Conservation (phyloP, 129 eudicot species). For the Flaveria ramosissima region DNA sequence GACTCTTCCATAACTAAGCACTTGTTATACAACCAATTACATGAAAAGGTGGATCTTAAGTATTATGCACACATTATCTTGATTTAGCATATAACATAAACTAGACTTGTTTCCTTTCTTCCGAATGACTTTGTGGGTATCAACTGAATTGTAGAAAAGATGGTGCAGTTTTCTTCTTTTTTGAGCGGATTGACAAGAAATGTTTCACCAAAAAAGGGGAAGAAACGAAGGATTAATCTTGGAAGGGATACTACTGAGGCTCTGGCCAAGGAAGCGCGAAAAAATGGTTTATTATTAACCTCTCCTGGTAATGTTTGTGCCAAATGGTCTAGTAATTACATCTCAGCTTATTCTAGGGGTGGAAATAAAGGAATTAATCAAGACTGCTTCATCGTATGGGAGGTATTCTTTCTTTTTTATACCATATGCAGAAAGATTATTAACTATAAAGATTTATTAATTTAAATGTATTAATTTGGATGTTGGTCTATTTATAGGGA, state of each 20-base stretch:
- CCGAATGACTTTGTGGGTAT: slow-evolving; percentile 33
- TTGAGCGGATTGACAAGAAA: slow-evolving; percentile 59
- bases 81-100: background rate
- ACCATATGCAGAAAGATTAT: background rate
- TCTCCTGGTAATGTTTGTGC: slow-evolving; percentile 57
- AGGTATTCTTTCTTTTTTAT: slow-evolving; percentile 46
- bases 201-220: slow-evolving; percentile 47
- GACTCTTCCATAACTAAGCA: background rate
- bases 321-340: slow-evolving; percentile 43
- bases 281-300: slow-evolving; percentile 52
- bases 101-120: slow-evolving; percentile 4
- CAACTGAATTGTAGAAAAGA: slow-evolving; percentile 35
- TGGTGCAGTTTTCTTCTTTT: slow-evolving; percentile 78
- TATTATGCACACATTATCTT: background rate
- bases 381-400: slow-evolving; percentile 76
- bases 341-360: slow-evolving; percentile 60
- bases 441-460: background rate
- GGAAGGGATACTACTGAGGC: slow-evolving; percentile 65
- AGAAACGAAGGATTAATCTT: slow-evolving; percentile 43
- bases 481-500: slow-evolving; percentile 47
- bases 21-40: slow-evolving; percentile 14
- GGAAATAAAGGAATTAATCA: slow-evolving; percentile 87
- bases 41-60: slow-evolving; percentile 16
- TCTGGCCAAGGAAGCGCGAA: slow-evolving; percentile 71
- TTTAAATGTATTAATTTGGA: background rate